Conservation (phyloP, 192 early-diverging fungal species). For the Phlyctochytrium arcticum region DNA sequence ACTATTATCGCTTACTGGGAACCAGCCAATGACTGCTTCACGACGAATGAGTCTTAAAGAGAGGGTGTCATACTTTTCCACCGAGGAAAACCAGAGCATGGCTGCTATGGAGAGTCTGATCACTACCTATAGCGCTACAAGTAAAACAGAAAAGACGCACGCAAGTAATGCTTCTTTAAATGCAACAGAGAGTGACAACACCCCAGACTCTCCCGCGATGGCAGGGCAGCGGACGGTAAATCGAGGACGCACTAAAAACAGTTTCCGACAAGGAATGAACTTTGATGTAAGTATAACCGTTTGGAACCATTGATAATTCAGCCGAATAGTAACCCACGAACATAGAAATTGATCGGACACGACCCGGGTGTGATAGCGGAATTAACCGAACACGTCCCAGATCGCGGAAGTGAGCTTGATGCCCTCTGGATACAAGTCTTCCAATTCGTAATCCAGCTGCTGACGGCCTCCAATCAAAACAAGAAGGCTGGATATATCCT, state of each 20-base stretch:
- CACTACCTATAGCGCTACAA: too few species aligned
- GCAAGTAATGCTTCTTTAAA: not conserved
- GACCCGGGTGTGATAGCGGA: constrained; percentile 31
- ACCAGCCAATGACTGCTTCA: not conserved
- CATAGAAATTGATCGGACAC: constrained; percentile 36
- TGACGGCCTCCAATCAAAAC: constrained; percentile 54
- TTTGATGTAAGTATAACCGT: constrained; percentile 28
- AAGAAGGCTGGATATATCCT: constrained; percentile 46
- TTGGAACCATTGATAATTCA: not conserved
- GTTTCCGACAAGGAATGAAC: constrained; percentile 39
- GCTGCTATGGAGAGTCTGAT: constrained; percentile 1
- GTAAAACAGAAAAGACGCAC: too few species aligned
- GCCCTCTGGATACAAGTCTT: constrained; percentile 42
- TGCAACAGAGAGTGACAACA: not conserved
- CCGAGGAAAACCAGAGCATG: constrained; percentile 19
- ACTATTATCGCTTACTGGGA: not conserved
- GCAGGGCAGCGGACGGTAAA: too few species aligned
- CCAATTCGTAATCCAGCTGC: constrained; percentile 44
- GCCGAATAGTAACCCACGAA: not conserved
- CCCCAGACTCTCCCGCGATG: too few species aligned
- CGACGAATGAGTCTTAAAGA: constrained; percentile 31
- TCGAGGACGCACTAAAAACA: not conserved
- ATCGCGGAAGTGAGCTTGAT: constrained; percentile 47
- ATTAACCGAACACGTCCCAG: constrained; percentile 37
- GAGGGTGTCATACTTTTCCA: constrained; percentile 22